Evolutionary conservation across 495 filamentous ascomycete genomes (phyloP), one percentile per base, ranked within the genome.

Genomic region (Aspergillus bridgeri): DNA sequence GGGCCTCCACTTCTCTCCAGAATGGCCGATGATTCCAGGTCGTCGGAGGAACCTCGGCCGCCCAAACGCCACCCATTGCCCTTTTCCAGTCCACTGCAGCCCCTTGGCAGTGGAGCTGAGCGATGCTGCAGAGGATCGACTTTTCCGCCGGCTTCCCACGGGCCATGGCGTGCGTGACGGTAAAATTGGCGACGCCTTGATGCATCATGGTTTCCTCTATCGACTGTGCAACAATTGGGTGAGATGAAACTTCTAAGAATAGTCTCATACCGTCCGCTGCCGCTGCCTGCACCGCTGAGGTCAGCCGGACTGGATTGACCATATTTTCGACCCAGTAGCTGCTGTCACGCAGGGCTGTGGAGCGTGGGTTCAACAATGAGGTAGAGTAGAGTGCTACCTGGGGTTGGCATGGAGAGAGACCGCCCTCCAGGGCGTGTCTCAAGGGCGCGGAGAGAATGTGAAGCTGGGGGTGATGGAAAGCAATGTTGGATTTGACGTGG

Each of bases 21-120:
- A 79, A 79, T 46, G 70, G 73, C 29, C 69, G 67, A 60, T 83
- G 76, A 49, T 19, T 51, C 83, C 83, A 86, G 7, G 74, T 52
- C 8, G 68, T 73, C 63, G 58, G 79, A 76, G 58, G 78, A 60
- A 60, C 77, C 71, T 46, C 79, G 59, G 53, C 77, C 68, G 50
- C 70, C 76, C 47, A 82, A 53, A 19, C 73, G 25, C 50, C 68
- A 60, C 0, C 69, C 65, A 49, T 79, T 60, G 82, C 70, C 22
- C 59, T 64, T 53, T 71, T 67, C 46, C 80, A 76, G 53, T 80
- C 68, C 13, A 83, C 64, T 11, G 50, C 15, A 21, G 65, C 65
- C 5, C 84, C 84, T 57, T 74, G 78, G 18, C 65, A 21, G 57
- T 73, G n/a, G 62, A 80, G 18, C 70, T 75, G 48, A 72, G 72